Evolutionary conservation across 2,329 filamentous ascomycete species (phyloP).

Genomic region (Botrytis tulipae): DNA sequence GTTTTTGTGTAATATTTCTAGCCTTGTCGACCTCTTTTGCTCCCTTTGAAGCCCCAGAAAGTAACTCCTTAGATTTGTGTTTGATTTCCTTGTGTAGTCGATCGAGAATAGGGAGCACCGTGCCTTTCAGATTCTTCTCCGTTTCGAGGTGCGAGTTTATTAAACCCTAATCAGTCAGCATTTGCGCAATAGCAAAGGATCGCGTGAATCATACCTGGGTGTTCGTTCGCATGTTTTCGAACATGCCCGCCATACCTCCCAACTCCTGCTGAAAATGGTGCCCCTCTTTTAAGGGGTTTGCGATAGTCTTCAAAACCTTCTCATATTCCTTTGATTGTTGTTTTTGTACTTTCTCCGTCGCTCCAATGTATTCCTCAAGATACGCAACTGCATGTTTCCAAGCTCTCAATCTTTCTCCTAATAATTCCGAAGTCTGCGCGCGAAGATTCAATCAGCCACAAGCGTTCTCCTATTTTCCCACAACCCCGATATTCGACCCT

Average conservation of each 20-base stretch:
- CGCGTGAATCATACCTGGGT: slow-evolving; percentile 58
- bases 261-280: slow-evolving; percentile 89
- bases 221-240: slow-evolving; percentile 91
- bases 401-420: slow-evolving; percentile 83
- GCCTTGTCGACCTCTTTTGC: slow-evolving; percentile 92
- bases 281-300: slow-evolving; percentile 79
- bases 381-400: slow-evolving; percentile 95
- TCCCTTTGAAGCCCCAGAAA: slow-evolving; percentile 74
- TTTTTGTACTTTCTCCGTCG: slow-evolving; percentile 83
- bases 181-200: background rate
- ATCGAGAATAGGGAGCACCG: slow-evolving; percentile 83
- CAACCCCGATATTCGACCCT: background rate
- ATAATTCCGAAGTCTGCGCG: slow-evolving; percentile 69
- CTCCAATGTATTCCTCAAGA: slow-evolving; percentile 83
- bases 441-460: background rate
- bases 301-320: slow-evolving; percentile 89
- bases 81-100: slow-evolving; percentile 95
- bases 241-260: slow-evolving; percentile 85
- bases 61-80: slow-evolving; percentile 88
- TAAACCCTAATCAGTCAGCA: slow-evolving; percentile 57
- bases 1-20: slow-evolving; percentile 82
- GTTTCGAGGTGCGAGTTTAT: slow-evolving; percentile 88
- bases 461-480: no score
- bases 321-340: slow-evolving; percentile 92
- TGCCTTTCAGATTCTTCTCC: slow-evolving; percentile 83